Evolutionary conservation across 2,329 filamentous ascomycete genomes (phyloP).

Genomic region (Aureobasidium sp.): DNA sequence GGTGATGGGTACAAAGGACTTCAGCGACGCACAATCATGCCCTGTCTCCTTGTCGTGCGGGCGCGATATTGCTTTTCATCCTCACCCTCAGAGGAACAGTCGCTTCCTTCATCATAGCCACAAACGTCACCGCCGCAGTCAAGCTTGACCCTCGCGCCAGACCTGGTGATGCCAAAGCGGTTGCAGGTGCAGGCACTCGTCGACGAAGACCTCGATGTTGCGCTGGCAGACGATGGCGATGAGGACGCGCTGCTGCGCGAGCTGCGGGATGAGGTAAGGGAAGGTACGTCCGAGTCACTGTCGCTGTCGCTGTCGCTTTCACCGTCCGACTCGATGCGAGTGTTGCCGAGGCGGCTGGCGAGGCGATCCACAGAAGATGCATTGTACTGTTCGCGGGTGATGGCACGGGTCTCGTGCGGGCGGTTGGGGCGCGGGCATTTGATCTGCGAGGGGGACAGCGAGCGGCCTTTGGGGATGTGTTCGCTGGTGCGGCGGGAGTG

Average conservation of each 20-base stretch:
- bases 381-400: constrained; percentile 73
- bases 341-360: constrained; percentile 45
- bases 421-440: constrained; percentile 81
- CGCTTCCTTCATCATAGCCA: constrained; percentile 63
- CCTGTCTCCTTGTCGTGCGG: constrained; percentile 50
- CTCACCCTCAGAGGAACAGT: constrained; percentile 60
- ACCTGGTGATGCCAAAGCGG: constrained; percentile 91
- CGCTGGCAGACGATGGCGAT: constrained; percentile 40
- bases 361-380: constrained; percentile 71
- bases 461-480: constrained; percentile 80
- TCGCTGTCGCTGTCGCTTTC: constrained; percentile 54
- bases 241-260: constrained; percentile 56
- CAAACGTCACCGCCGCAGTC: constrained; percentile 88
- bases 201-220: constrained; percentile 54
- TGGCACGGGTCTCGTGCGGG: constrained; percentile 77
- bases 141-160: constrained; percentile 82
- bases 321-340: constrained; percentile 16
- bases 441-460: constrained; percentile 81
- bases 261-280: constrained; percentile 65
- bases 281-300: constrained; percentile 41
- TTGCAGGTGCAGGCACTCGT: constrained; percentile 74
- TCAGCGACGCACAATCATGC: constrained; percentile 46
- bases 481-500: constrained; percentile 42
- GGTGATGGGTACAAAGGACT: background rate
- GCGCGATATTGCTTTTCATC: constrained; percentile 37